Base-by-base conservation (phyloP, 495 filamentous ascomycete species). In the Tuber magnatum region DNA sequence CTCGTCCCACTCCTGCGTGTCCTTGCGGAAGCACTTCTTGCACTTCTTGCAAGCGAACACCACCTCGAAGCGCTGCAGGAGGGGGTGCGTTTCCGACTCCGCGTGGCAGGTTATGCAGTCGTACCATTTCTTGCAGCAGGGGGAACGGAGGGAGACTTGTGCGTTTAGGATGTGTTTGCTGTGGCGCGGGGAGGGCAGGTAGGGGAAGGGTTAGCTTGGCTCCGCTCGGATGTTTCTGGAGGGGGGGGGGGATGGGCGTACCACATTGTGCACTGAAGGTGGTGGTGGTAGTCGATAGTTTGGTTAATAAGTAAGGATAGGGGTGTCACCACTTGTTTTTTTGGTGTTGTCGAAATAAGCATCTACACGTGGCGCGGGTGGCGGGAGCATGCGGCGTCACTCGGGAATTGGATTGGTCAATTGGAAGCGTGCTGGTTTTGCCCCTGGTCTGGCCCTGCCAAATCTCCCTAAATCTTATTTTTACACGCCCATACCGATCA, bases 31-130 rank as follows among this genome's bases (percentile, higher is more conserved):
- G 84, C 90, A 93, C 86, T 97, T 98, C 78, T 91, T 92, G 89
- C 95, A 99, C 86, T 99, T 99, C 75, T 99, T 99, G 88, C 95
- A 99, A 40, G 91, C 93, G 81, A 99, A 97, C 0, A 91, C 91
- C 94, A 99, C 96, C 77, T 98, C 96, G 78, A 89, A 86, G 61
- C 86, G 86, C 84, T 97, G 92, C 51, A 88, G 83, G 68, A 99
- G 89, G 56, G 86, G 82, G 83, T 99, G 95, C 51, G 86, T 83
- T 82, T 94, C 92, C 73, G 88, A 85, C 80, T 97, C 95, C 51
- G 86, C 86, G 86, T 99, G 95, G 85, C 95, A 99, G 83, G 97
- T 92, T 74, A 93, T 92, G 85, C 96, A 99, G 85, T 98, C 96
- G 86, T 97, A 98, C 95, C 95, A 98, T 88, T 97, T 97, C 68